Evolutionary conservation across 2,329 filamentous ascomycete species (phyloP).

Genomic region (Coniochaeta pulveracea): DNA sequence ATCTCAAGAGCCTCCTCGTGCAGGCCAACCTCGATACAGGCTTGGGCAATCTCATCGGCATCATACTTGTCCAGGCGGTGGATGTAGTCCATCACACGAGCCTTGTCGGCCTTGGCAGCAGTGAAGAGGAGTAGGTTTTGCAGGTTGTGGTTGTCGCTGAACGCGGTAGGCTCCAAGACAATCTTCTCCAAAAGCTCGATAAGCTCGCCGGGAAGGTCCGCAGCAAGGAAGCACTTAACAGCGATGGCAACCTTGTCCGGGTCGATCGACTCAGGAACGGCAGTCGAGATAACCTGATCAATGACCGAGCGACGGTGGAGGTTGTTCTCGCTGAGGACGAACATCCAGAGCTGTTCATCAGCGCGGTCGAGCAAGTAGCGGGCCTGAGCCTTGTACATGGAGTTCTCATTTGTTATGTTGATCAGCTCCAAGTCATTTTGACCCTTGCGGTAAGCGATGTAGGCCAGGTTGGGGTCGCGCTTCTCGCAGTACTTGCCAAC

Average conservation of each 20-base stretch:
- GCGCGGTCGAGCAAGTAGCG: slow-evolving; percentile 87
- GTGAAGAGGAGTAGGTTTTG: slow-evolving; percentile 96
- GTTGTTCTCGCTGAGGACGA: slow-evolving; percentile 93
- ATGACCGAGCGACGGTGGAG: slow-evolving; percentile 86
- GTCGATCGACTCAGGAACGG: slow-evolving; percentile 84
- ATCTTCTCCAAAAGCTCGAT: slow-evolving; percentile 99
- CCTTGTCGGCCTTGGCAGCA: slow-evolving; percentile 92
- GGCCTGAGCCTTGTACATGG: slow-evolving; percentile 98
- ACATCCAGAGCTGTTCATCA: slow-evolving; percentile 84
- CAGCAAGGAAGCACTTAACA: slow-evolving; percentile 83
- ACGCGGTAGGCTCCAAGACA: slow-evolving; percentile 95
- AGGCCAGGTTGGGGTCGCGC: slow-evolving; percentile 89
- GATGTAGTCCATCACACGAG: slow-evolving; percentile 91
- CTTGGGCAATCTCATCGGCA: slow-evolving; percentile 80
- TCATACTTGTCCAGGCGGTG: slow-evolving; percentile 83
- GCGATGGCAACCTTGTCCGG: slow-evolving; percentile 92
- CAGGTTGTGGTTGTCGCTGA: slow-evolving; percentile 93
- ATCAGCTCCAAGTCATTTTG: slow-evolving; percentile 96
- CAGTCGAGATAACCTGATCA: slow-evolving; percentile 91
- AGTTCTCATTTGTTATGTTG: slow-evolving; percentile 96
- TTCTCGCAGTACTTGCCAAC: slow-evolving; percentile 99
- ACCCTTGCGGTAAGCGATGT: slow-evolving; percentile 90
- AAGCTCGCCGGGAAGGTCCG: slow-evolving; percentile 83
- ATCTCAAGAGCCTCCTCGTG: slow-evolving; percentile 97
- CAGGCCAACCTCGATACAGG: slow-evolving; percentile 89